Evolutionary conservation across 352 stramenopile species (phyloP).

Genomic region (Phytophthora brassicae): DNA sequence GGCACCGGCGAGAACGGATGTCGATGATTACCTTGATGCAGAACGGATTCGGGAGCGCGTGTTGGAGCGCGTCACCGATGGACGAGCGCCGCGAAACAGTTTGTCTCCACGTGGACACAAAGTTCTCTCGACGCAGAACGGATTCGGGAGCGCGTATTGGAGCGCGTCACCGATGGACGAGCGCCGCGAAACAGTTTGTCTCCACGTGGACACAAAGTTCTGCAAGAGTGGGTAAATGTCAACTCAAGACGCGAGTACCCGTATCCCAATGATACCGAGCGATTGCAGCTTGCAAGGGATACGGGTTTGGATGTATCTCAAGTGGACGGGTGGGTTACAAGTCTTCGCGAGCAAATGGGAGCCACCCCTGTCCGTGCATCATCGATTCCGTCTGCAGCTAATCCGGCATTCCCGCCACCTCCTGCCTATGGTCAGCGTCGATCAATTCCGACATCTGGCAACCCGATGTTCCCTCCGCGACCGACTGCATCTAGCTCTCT

Average conservation of each 20-base stretch:
- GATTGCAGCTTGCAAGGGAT: constrained; percentile 71
- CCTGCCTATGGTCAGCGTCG: constrained; percentile 52
- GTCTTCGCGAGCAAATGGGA: constrained; percentile 65
- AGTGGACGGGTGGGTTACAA: constrained; percentile 86
- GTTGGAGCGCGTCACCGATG: constrained; percentile 44
- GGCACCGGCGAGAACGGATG: constrained; percentile 40
- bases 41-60: constrained; percentile 70
- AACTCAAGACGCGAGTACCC: constrained; percentile 67
- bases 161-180: constrained; percentile 40
- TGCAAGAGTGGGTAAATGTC: constrained; percentile 78
- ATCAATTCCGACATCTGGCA: constrained; percentile 66
- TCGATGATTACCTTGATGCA: constrained; percentile 70
- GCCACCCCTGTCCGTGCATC: constrained; percentile 16
- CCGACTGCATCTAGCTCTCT: constrained; percentile 26
- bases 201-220: constrained; percentile 70
- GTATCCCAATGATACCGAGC: constrained; percentile 65
- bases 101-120: constrained; percentile 63
- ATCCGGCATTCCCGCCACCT: constrained; percentile 58
- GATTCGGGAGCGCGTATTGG: constrained; percentile 62
- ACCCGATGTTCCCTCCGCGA: constrained; percentile 75
- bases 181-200: constrained; percentile 53
- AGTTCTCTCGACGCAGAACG: constrained; percentile 69
- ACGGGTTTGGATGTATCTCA: constrained; percentile 78
- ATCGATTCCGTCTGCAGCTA: constrained; percentile 64
- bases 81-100: constrained; percentile 44